A percentile compares a stretch with the other conserved stretches of the same genome.
phyloP scores from a whole-genome alignment of 2,329 filamentous ascomycete species.

The Colletotrichum eremochloae region DNA sequence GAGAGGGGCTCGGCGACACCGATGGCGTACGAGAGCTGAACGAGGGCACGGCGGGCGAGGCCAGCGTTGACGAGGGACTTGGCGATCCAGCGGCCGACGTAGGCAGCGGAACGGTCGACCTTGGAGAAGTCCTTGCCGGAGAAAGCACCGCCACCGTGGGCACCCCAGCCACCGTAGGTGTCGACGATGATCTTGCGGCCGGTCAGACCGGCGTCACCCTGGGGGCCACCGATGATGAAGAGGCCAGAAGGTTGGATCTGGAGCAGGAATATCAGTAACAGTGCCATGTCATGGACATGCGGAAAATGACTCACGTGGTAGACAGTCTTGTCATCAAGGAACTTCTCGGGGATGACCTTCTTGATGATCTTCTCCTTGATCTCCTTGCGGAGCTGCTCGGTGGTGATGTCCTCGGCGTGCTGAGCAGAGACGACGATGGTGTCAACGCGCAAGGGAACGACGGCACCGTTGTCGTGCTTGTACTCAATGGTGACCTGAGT shows the following conservation, averaged over 20 bases:
- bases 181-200: slow-evolving; percentile 99
- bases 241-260: slow-evolving; percentile 95
- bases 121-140: slow-evolving; percentile 99
- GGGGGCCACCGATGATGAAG: slow-evolving; percentile 99
- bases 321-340: slow-evolving; percentile 91
- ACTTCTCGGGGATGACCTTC: slow-evolving; percentile 91
- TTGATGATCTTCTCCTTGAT: slow-evolving; percentile 98
- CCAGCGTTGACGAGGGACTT: slow-evolving; percentile 94
- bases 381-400: slow-evolving; percentile 92
- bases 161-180: slow-evolving; percentile 99
- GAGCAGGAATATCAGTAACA: slow-evolving; percentile 50
- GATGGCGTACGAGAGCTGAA: slow-evolving; percentile 99
- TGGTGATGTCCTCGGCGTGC: slow-evolving; percentile 89
- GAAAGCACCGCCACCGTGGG: slow-evolving; percentile 99
- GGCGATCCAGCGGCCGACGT: slow-evolving; percentile 98
- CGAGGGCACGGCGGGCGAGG: slow-evolving; percentile 91
- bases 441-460: slow-evolving; percentile 92
- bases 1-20: slow-evolving; percentile 98
- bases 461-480: slow-evolving; percentile 94
- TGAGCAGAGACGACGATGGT: slow-evolving; percentile 97
- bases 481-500: slow-evolving; percentile 99
- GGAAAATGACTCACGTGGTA: slow-evolving; percentile 80
- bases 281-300: neutral
- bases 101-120: slow-evolving; percentile 98
- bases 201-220: slow-evolving; percentile 98